A percentile compares a stretch with the other conserved stretches of the same genome.
These are phyloP conservation scores for Suillus sp. DNA, from an alignment of 768 basidiomycete genomes.

Conservation along the genomic window DNA sequence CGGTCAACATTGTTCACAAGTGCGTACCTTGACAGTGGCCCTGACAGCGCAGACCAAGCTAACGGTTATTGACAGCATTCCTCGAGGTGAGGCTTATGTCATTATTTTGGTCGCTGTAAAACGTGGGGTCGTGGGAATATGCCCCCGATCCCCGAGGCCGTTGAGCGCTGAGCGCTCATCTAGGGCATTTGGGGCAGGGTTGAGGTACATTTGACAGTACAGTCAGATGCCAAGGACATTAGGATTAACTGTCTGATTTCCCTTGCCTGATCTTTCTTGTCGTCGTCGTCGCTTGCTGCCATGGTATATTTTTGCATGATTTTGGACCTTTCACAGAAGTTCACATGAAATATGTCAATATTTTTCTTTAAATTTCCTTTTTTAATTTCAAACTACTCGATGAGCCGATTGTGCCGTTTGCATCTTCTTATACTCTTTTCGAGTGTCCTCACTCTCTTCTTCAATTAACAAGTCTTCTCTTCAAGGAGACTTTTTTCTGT, in stretches of 20 bases:
- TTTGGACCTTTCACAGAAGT: conserved; percentile 18
- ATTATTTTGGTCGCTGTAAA: conserved; percentile 37
- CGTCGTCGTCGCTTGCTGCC: conserved; percentile 20
- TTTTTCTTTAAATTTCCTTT: conserved; percentile 16
- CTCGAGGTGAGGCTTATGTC: conserved; percentile 32
- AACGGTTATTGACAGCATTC: not conserved
- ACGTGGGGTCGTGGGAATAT: conserved; percentile 44
- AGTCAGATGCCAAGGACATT: not conserved
- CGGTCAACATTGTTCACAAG: conserved; percentile 3
- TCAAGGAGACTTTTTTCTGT: conserved; percentile 10
- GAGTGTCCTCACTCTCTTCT: conserved; percentile 24
- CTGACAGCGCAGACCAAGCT: not conserved
- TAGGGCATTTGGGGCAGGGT: conserved; percentile 5
- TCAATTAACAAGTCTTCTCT: conserved; percentile 21
- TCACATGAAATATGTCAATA: conserved; percentile 2
- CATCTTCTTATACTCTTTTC: conserved; percentile 39
- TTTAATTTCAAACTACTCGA: conserved; percentile 17
- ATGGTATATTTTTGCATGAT: conserved; percentile 16
- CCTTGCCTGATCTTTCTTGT: conserved; percentile 19
- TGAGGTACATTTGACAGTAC: conserved; percentile 21
- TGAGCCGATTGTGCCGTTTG: conserved; percentile 21
- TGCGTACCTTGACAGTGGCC: conserved; percentile 4
- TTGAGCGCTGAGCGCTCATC: conserved; percentile 12
- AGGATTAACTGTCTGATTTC: conserved; percentile 17
- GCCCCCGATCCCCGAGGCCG: conserved; percentile 7